Evolutionary conservation across 805 yeast species (phyloP).

Genomic region (Candida glaebosa): DNA sequence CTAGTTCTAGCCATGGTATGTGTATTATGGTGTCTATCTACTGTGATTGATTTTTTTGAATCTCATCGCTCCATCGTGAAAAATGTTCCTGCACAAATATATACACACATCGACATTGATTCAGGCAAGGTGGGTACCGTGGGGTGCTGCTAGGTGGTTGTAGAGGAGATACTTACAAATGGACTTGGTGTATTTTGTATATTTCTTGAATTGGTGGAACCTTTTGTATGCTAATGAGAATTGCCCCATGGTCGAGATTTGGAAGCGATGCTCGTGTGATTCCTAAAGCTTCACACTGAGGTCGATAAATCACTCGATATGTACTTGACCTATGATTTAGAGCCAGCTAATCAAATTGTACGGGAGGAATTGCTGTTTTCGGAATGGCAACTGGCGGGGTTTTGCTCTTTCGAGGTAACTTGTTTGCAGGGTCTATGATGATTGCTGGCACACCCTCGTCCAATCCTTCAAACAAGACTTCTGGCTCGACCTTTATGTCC

Average conservation of each 20-base stretch:
- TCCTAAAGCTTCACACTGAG: too few species aligned
- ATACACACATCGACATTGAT: background rate
- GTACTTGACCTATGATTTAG: too few species aligned
- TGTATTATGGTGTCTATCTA: slow-evolving; percentile 1
- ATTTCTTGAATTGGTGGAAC: too few species aligned
- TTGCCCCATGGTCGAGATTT: too few species aligned
- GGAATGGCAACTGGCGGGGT: slow-evolving; percentile 15
- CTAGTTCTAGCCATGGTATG: slow-evolving; percentile 30
- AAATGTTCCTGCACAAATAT: background rate
- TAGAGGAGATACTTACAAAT: too few species aligned
- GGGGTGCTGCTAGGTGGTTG: too few species aligned
- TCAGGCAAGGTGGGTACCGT: background rate
- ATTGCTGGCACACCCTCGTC: slow-evolving; percentile 40
- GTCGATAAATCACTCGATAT: too few species aligned
- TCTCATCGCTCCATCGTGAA: slow-evolving; percentile 6
- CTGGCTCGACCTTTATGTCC: slow-evolving; percentile 29
- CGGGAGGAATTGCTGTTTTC: slow-evolving; percentile 37
- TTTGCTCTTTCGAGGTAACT: background rate
- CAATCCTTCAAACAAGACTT: slow-evolving; percentile 35
- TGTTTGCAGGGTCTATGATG: slow-evolving; percentile 29
- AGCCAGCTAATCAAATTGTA: slow-evolving; percentile 1
- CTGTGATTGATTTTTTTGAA: slow-evolving; percentile 1
- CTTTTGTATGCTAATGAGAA: too few species aligned
- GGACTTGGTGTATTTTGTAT: too few species aligned
- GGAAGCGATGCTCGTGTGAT: too few species aligned